Evolutionary conservation across 306 rosid species (phyloP).

Genomic region (Cicer pinnatifidum): DNA sequence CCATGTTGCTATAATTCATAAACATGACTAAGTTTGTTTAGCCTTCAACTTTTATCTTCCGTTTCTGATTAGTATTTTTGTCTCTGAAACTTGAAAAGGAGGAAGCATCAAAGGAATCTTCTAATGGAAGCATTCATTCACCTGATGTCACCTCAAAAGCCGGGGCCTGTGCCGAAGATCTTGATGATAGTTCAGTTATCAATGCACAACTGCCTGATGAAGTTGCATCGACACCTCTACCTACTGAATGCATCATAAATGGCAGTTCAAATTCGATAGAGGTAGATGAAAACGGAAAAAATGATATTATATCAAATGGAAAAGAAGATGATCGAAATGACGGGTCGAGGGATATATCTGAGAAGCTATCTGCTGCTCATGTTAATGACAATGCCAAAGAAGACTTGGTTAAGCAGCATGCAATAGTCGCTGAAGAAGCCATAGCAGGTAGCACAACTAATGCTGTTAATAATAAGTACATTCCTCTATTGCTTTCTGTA

Average conservation of each 20-base stretch:
- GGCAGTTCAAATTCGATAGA: constrained; percentile 43
- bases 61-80: constrained; percentile 25
- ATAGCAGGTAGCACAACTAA: constrained; percentile 70
- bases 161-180: constrained; percentile 51
- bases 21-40: background rate
- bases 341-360: constrained; percentile 62
- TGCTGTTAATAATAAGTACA: background rate
- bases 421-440: constrained; percentile 99
- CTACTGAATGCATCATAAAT: constrained; percentile 45
- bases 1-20: constrained; percentile 1
- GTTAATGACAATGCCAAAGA: constrained; percentile 86
- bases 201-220: constrained; percentile 61
- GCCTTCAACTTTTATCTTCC: constrained; percentile 15
- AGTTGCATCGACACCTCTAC: constrained; percentile 53
- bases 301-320: constrained; percentile 37
- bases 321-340: constrained; percentile 49
- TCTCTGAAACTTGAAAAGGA: constrained; percentile 49
- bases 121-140: constrained; percentile 63
- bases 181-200: constrained; percentile 39
- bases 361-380: constrained; percentile 80
- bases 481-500: constrained; percentile 17
- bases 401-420: constrained; percentile 94
- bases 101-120: constrained; percentile 74
- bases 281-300: constrained; percentile 39
- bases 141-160: constrained; percentile 79